Evolutionary conservation across 1,284 basidiomycete genomes (phyloP).

Genomic region (Marasmius oreades): DNA sequence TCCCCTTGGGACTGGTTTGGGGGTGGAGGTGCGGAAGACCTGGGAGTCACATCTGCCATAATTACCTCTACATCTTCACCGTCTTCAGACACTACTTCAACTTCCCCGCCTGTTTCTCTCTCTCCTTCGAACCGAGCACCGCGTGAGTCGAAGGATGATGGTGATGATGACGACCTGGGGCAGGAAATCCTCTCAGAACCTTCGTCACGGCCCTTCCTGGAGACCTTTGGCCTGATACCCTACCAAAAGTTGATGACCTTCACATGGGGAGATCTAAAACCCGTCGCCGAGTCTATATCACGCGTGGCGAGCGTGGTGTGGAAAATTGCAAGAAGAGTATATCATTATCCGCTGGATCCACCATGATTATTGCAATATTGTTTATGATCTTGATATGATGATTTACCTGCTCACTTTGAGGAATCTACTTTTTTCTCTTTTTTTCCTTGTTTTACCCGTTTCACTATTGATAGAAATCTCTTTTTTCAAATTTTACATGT

Average conservation of each 20-base stretch:
- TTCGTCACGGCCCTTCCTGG: neutral
- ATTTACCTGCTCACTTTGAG: no score
- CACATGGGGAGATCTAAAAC: constrained; percentile 15
- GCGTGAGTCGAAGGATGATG: neutral
- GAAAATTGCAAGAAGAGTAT: constrained; percentile 43
- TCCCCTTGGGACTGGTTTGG: constrained; percentile 18
- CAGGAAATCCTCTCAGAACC: constrained; percentile 3
- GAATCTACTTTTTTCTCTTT: no score
- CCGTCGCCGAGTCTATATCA: constrained; percentile 30
- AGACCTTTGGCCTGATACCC: constrained; percentile 10
- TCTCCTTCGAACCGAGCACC: no score
- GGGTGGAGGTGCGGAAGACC: constrained; percentile 11
- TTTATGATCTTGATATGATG: no score
- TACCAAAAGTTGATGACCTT: constrained; percentile 7
- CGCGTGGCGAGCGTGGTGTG: constrained; percentile 41
- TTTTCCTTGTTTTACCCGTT: no score
- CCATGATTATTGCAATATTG: constrained; percentile 26
- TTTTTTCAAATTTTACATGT: no score
- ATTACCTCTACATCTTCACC: constrained; percentile 3
- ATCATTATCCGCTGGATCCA: constrained; percentile 57
- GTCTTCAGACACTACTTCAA: constrained; percentile 12
- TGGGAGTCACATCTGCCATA: neutral
- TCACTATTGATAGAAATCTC: no score
- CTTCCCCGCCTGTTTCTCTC: neutral
- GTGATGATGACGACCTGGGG: constrained; percentile 10